Conservation (phyloP, 306 rosid genomes). For the Amphicarpaea edgeworthii region DNA sequence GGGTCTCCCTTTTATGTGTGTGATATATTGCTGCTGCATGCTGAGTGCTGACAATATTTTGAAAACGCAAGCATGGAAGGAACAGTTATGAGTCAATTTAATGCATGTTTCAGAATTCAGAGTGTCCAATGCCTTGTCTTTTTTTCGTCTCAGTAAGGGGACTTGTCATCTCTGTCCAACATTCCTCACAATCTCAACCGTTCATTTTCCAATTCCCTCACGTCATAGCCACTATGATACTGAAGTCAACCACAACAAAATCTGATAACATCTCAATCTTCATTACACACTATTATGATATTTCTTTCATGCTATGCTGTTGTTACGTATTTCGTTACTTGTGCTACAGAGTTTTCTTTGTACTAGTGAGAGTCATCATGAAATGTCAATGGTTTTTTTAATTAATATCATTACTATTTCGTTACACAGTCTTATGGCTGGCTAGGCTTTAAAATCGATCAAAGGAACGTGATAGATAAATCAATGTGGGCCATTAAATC, state of each 20-base stretch:
- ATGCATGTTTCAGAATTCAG: slow-evolving; percentile 57
- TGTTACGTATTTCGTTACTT: slow-evolving; percentile 36
- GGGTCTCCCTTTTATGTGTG: slow-evolving; percentile 36
- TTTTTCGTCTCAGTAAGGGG: too few species aligned
- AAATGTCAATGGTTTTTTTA: slow-evolving; percentile 39
- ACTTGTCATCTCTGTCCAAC: slow-evolving; percentile 62
- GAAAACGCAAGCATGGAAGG: slow-evolving; percentile 57
- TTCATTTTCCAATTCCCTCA: slow-evolving; percentile 40
- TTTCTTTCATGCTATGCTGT: slow-evolving; percentile 23
- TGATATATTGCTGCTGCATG: slow-evolving; percentile 32
- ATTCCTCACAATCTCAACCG: slow-evolving; percentile 60
- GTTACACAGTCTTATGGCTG: slow-evolving; percentile 29
- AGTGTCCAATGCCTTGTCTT: slow-evolving; percentile 52
- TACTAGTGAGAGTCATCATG: slow-evolving; percentile 17
- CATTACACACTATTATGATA: neutral
- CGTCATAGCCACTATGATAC: too few species aligned
- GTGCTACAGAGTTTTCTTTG: slow-evolving; percentile 21
- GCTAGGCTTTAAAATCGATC: too few species aligned
- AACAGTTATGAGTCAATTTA: slow-evolving; percentile 63
- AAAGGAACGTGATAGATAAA: slow-evolving; percentile 9
- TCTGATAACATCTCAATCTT: neutral
- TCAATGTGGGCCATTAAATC: slow-evolving; percentile 41
- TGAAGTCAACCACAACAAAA: slow-evolving; percentile 49
- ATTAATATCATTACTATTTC: neutral
- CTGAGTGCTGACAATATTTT: slow-evolving; percentile 50